Evolutionary conservation across 2,329 filamentous ascomycete genomes (phyloP).

Genomic region (Leptosphaerulina australis): DNA sequence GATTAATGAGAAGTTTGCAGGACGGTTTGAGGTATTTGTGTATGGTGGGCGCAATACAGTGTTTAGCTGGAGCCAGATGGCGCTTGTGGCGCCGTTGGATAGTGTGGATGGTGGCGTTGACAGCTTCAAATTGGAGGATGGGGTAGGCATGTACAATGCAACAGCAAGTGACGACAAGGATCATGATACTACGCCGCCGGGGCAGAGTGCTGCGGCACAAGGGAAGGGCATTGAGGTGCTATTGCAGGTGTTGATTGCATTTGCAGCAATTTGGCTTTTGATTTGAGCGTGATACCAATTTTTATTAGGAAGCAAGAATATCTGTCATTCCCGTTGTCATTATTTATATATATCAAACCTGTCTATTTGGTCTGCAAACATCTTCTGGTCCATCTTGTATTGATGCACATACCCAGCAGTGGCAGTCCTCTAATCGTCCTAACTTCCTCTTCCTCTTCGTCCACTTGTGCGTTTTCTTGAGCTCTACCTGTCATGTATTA

Average conservation of each 20-base stretch:
- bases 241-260: not conserved
- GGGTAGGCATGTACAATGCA: constrained; percentile 18
- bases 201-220: not conserved
- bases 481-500: no score
- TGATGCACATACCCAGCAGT: no score
- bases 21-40: constrained; percentile 62
- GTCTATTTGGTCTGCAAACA: no score
- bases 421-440: no score
- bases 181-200: constrained; percentile 8
- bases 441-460: no score
- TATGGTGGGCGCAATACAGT: constrained; percentile 59
- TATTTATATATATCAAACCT: no score
- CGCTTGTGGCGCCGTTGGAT: constrained; percentile 59
- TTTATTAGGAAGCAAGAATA: not conserved
- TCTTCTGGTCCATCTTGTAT: no score
- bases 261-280: constrained; percentile 1
- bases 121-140: constrained; percentile 11
- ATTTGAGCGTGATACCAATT: constrained; percentile 6
- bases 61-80: constrained; percentile 64
- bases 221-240: not conserved
- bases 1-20: constrained; percentile 54
- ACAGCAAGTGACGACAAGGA: constrained; percentile 19
- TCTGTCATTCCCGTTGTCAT: not conserved
- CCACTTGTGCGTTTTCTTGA: no score
- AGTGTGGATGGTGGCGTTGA: constrained; percentile 39